Conservation (phyloP, 1,284 basidiomycete genomes). For the Heterobasidion irregulare region DNA sequence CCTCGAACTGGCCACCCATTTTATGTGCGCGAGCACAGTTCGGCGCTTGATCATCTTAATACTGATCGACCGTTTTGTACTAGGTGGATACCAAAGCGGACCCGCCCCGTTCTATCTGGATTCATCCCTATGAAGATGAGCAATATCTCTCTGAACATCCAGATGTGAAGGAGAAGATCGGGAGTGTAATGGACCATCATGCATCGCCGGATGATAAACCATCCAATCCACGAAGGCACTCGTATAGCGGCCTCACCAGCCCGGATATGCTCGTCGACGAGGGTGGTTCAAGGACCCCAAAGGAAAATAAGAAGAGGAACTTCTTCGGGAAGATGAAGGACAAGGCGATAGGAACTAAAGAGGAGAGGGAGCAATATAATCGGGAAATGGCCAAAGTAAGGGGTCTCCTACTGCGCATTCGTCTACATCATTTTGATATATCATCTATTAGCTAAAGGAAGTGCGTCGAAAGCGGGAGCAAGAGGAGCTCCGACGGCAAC, state of each 20-base stretch:
- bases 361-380: slow-evolving; percentile 48
- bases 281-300: not conserved
- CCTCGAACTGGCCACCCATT: slow-evolving; percentile 33
- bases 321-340: slow-evolving; percentile 55
- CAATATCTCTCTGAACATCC: slow-evolving; percentile 52
- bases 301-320: slow-evolving; percentile 30
- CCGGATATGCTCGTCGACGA: slow-evolving; percentile 1
- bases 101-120: slow-evolving; percentile 65
- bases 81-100: slow-evolving; percentile 57
- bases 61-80: no score
- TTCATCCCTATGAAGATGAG: slow-evolving; percentile 63
- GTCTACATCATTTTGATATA: not conserved
- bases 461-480: not conserved
- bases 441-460: not conserved
- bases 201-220: not conserved
- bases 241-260: slow-evolving; percentile 13
- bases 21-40: slow-evolving; percentile 23
- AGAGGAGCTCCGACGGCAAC: not conserved
- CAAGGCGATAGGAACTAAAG: slow-evolving; percentile 52
- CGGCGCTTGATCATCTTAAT: not conserved
- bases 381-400: slow-evolving; percentile 25
- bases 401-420: slow-evolving; percentile 8
- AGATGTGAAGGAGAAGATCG: slow-evolving; percentile 30
- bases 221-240: slow-evolving; percentile 21
- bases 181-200: not conserved